Base-by-base conservation (phyloP, 345 rosid species). In the Firmiana major region DNA sequence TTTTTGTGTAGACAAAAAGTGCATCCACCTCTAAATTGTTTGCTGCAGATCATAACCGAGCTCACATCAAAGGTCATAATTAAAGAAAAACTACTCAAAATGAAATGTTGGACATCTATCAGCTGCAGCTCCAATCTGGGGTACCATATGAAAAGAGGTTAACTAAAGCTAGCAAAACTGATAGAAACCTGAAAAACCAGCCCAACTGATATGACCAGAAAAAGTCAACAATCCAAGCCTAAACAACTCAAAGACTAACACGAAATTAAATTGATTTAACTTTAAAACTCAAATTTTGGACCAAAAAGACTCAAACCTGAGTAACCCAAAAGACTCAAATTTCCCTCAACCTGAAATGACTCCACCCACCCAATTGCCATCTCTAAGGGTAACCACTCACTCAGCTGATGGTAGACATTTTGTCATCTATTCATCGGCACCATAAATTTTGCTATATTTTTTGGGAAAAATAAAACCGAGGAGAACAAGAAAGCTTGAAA, bases 1-100 rank as follows among this genome's bases (percentile, higher is more conserved):
- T 85, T 79, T 83, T 93, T 12, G 99, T 96, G 88, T 93, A 96
- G 38, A 96, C 99, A 82, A 96, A 96, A 70, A 93, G 85, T 0
- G 99, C 99, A 34, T 96, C 99, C 74, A 90, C 98, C 81, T 78
- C 97, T 60, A 96, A 87, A 80, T 96, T 93, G 89, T 93, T 96
- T 8, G 99, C 99, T 96, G 93, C 84, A 86, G 78, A 76, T 46
- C 53, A 79, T 55, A 80, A 71, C 28, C 53, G 28, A 76, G 38
- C 73, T 46, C 77, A 71, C 38, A 34, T 1, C 38, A 45, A 76
- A 36, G 46, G 58, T 58, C 51, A 77, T 12, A 24, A 59, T 22
- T 26, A 12, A 63, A 17, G 16, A 34, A 63, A 7, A n/a, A 19
- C 19, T 28, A 26, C 51, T 9, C 19, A 21, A 1, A 22, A 55